Evolutionary conservation across 768 basidiomycete species (phyloP).

Genomic region (Lentinus tigrinus): DNA sequence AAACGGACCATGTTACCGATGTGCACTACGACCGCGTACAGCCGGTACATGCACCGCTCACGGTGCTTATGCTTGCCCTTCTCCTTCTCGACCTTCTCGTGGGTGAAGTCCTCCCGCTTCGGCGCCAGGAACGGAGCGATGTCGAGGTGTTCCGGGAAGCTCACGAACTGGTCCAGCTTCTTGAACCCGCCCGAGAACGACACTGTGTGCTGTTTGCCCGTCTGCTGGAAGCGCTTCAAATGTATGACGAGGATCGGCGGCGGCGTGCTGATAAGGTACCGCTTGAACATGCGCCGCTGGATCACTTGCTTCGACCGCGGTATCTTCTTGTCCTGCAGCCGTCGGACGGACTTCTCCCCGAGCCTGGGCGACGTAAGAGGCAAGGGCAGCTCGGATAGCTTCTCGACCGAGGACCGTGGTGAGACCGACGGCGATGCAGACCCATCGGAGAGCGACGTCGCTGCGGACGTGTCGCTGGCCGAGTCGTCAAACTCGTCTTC

Average conservation of each 20-base stretch:
- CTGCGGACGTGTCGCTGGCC: constrained; percentile 27
- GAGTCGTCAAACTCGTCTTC: constrained; percentile 27
- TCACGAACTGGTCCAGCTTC: constrained; percentile 88
- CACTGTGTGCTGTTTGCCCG: constrained; percentile 58
- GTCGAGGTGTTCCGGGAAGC: constrained; percentile 87
- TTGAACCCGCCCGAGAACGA: constrained; percentile 74
- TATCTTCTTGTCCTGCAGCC: constrained; percentile 19
- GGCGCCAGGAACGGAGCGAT: constrained; percentile 86
- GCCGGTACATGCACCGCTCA: constrained; percentile 56
- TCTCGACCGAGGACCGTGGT: constrained; percentile 32
- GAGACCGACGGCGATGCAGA: constrained; percentile 34
- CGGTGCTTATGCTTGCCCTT: constrained; percentile 19
- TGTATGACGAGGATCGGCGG: constrained; percentile 91
- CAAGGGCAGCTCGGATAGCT: background rate
- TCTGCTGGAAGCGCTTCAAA: constrained; percentile 92
- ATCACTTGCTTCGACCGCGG: constrained; percentile 60
- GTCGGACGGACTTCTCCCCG: background rate
- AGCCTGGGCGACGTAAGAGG: background rate
- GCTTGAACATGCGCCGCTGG: constrained; percentile 86
- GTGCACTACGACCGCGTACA: constrained; percentile 85
- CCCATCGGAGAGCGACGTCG: constrained; percentile 32
- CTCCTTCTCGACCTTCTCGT: constrained; percentile 25
- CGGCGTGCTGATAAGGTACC: constrained; percentile 84
- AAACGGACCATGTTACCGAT: constrained; percentile 79
- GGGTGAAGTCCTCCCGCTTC: constrained; percentile 65